A percentile compares a stretch with the other conserved stretches of the same genome.
phyloP scores from a whole-genome alignment of 2,329 filamentous ascomycete genomes.

The Exophiala bonariae region DNA sequence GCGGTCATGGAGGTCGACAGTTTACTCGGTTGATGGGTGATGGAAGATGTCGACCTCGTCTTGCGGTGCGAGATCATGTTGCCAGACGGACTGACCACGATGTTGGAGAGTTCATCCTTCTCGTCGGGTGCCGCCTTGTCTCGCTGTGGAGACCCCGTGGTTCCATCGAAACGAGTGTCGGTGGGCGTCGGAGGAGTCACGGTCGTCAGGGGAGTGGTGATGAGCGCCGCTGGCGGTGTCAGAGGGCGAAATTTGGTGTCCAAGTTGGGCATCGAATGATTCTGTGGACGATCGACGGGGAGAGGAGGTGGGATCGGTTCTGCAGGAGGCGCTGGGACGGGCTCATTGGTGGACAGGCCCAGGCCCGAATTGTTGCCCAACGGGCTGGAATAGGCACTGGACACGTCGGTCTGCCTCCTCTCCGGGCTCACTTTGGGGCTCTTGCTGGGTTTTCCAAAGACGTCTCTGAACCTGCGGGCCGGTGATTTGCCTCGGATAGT shows the following conservation, averaged over 20 bases:
- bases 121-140: conserved; percentile 37
- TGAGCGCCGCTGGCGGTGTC: conserved; percentile 30
- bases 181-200: conserved; percentile 66
- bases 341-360: conserved; percentile 31
- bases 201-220: conserved; percentile 53
- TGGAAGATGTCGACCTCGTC: conserved; percentile 55
- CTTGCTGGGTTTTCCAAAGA: conserved; percentile 61
- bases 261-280: conserved; percentile 21
- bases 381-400: conserved; percentile 10
- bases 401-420: conserved; percentile 25
- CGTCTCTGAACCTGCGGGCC: conserved; percentile 69
- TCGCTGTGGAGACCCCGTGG: conserved; percentile 35
- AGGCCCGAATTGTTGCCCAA: conserved; percentile 34
- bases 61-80: conserved; percentile 74
- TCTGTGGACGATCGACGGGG: conserved; percentile 6
- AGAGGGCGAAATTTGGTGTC: conserved; percentile 17
- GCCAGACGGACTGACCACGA: conserved; percentile 63
- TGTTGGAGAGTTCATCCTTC: conserved; percentile 40
- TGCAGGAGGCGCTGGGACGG: neutral
- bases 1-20: conserved; percentile 73
- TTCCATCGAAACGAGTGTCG: conserved; percentile 36
- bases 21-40: conserved; percentile 72
- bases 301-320: neutral
- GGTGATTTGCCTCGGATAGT: conserved; percentile 66
- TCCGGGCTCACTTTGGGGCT: conserved; percentile 51